Conservation (phyloP, 768 basidiomycete genomes). For the Rubroboletus pulcherrimus region DNA sequence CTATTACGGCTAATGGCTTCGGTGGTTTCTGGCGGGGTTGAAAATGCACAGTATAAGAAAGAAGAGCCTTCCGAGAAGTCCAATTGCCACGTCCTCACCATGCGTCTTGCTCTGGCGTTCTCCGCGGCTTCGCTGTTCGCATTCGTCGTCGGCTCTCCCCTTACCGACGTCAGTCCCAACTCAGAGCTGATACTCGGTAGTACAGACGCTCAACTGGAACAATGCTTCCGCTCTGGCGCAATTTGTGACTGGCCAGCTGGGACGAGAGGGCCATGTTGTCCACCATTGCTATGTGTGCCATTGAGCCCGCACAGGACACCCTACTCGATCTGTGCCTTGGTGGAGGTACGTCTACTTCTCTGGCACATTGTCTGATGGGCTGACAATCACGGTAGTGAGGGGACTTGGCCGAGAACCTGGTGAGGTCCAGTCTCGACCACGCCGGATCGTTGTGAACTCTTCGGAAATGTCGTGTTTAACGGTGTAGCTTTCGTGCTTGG, state of each 20-base stretch:
- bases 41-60: not conserved
- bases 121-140: not conserved
- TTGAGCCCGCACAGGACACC: not conserved
- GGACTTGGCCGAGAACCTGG: not conserved
- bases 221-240: not conserved
- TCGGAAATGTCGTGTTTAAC: not conserved
- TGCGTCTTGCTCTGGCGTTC: conserved; percentile 5
- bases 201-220: not conserved
- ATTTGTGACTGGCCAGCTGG: conserved; percentile 18
- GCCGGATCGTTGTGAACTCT: not conserved
- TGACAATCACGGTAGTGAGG: not conserved
- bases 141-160: conserved; percentile 2
- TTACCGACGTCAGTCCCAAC: not conserved
- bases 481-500: not conserved
- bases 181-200: conserved; percentile 1
- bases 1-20: not conserved
- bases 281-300: conserved; percentile 12
- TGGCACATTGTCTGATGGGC: not conserved
- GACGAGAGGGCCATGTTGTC: conserved; percentile 15
- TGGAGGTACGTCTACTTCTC: not conserved
- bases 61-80: not conserved
- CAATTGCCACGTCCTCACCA: not conserved
- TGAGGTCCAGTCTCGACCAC: not conserved
- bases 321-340: conserved; percentile 10
- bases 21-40: not conserved